These are phyloP conservation scores for Phytophthora chlamydospora DNA, from an alignment of 352 stramenopile genomes.

Conservation along the genomic window DNA sequence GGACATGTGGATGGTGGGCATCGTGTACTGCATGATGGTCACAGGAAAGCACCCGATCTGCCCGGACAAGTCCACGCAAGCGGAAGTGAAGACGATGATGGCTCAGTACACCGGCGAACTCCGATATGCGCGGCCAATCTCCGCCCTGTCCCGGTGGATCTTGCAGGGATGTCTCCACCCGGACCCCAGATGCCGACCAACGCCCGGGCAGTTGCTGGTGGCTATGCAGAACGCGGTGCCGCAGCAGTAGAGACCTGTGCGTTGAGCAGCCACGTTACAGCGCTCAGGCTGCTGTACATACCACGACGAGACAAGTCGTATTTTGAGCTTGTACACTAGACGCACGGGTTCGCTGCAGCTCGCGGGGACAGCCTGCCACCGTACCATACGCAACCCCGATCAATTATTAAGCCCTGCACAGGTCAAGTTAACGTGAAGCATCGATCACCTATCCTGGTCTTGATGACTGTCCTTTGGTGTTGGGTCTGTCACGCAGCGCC, in stretches of 20 bases:
- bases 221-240: conserved; percentile 49
- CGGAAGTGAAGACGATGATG: conserved; percentile 49
- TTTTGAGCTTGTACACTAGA: conserved; percentile 65
- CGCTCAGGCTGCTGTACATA: conserved; percentile 46
- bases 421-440: conserved; percentile 26
- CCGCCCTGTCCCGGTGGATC: conserved; percentile 68
- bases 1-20: conserved; percentile 85
- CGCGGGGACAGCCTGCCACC: conserved; percentile 18
- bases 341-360: conserved; percentile 34
- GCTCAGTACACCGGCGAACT: conserved; percentile 42
- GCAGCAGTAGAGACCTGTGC: conserved; percentile 34
- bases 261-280: conserved; percentile 34
- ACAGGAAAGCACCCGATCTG: conserved; percentile 81
- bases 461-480: neutral
- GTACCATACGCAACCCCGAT: conserved; percentile 40
- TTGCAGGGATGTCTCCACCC: conserved; percentile 72
- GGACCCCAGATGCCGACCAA: conserved; percentile 67
- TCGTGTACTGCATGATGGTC: conserved; percentile 80
- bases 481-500: conserved; percentile 2
- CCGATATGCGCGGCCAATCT: conserved; percentile 48
- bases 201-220: conserved; percentile 65
- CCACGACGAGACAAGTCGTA: conserved; percentile 42
- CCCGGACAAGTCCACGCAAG: conserved; percentile 59
- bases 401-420: conserved; percentile 33
- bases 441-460: conserved; percentile 3